Base-by-base conservation (phyloP, 257 asterid species). In the Buddleja alternifolia region DNA sequence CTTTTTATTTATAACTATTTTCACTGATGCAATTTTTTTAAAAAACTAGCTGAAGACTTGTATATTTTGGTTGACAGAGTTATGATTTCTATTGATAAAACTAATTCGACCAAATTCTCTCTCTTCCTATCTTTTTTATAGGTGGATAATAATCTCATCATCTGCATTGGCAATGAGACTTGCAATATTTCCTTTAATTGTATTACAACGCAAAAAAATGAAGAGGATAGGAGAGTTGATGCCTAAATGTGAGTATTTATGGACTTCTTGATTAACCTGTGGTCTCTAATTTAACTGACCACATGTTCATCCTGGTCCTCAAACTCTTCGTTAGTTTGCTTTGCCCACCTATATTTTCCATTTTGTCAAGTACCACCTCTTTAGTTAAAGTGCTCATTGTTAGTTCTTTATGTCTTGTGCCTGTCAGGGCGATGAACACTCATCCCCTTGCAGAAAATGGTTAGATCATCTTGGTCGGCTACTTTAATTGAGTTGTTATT, bases 111-210 rank as follows among this genome's bases (percentile, higher is more conserved):
- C 73, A 53, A 63, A 47, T 46, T 70, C 67, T 44, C n/a, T 29
- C 5, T 29, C 34, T 29, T 29, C 5, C 34, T n/a, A n/a, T 5
- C 34, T 29, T 51, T 71, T 54, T 42, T 79, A 83, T 74, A 91
- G 99, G 97, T 94, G 99, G 99, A 32, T 87, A 54, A 73, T 86
- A 63, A 91, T 94, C 48, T 85, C 88, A 16, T 83, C 95, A 0
- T 89, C 95, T 50, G 81, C 97, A 1, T 56, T 94, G 75, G 87
- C 85, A 11, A 70, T 86, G 83, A 81, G 97, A 70, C 84, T 91
- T 56, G 68, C 82, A 45, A 40, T 94, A 62, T 79, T 88, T 78
- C 96, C 97, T 60, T 44, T 86, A 24, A 67, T 75, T 10, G 80
- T 94, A 20, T 62, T 89, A 82, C 99, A 93, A 71, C 94, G 89